phyloP scores from a whole-genome alignment of 192 early-diverging fungal species.

The Coemansia sp. region DNA sequence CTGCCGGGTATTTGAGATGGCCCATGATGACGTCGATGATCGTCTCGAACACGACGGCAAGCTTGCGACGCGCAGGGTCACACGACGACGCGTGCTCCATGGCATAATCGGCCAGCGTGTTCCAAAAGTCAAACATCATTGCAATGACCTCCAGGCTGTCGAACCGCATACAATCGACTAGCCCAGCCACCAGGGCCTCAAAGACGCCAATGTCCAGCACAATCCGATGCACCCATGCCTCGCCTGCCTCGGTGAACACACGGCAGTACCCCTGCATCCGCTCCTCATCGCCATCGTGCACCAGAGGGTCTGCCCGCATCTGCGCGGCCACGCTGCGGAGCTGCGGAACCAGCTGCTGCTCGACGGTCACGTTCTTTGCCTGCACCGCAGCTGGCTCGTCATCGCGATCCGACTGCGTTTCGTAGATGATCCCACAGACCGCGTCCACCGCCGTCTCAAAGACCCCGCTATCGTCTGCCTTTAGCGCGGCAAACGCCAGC shows the following conservation, averaged over 20 bases:
- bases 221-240: conserved; percentile 74
- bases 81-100: conserved; percentile 46
- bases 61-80: conserved; percentile 50
- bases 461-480: conserved; percentile 52
- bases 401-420: conserved; percentile 50
- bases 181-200: conserved; percentile 66
- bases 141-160: conserved; percentile 78
- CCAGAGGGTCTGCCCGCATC: conserved; percentile 39
- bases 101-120: conserved; percentile 61
- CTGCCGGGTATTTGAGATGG: conserved; percentile 79
- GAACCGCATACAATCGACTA: conserved; percentile 74
- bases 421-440: conserved; percentile 71
- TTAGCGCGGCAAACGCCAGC: conserved; percentile 68
- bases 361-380: conserved; percentile 54
- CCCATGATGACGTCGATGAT: conserved; percentile 79
- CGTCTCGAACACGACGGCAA: conserved; percentile 59
- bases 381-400: conserved; percentile 47
- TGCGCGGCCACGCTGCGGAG: conserved; percentile 30
- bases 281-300: conserved; percentile 71
- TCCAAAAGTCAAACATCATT: conserved; percentile 94
- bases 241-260: conserved; percentile 87
- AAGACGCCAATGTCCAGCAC: conserved; percentile 63
- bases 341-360: conserved; percentile 56
- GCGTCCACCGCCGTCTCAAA: conserved; percentile 85
- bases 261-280: conserved; percentile 74